Evolutionary conservation across 306 rosid genomes (phyloP), one percentile per base, ranked within the genome.

Genomic region (Pueraria montana): DNA sequence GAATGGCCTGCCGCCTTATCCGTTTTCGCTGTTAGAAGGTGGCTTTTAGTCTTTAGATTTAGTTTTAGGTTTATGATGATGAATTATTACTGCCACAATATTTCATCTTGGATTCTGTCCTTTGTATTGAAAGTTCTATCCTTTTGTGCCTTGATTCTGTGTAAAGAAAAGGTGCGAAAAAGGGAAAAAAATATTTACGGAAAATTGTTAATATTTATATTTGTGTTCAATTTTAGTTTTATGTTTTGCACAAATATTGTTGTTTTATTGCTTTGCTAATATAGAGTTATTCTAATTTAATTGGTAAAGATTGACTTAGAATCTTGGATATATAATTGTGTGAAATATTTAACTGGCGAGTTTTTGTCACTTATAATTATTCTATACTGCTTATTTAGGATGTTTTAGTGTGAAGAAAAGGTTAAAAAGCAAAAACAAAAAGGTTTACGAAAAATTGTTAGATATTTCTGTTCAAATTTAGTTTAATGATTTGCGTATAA

Each of bases 1-100:
- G 11, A 83, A 65, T 69, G 84, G 86, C 4, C 86, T 87, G 77
- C 97, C 96, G 84, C 92, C 98, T 91, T 96, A 89, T 92, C 98
- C 99, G 63, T 96, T 96, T 86, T 96, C 99, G 9, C 30, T 96
- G 74, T 90, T 96, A 42, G 91, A 90, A 72, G 90, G 96, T 73
- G 88, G 96, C 50, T 93, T 92, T 88, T n/a, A n/a, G n/a, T n/a
- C n/a, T n/a, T n/a, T 91, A 92, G 85, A 21, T 46, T 43, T 69
- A 16, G 11, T 40, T 68, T 20, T 68, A 21, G 38, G n/a, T 6
- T 16, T 5, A 34, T 34, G 8, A 18, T 58, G 73, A 67, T n/a
- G 26, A 67, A n/a, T 67, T 36, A 36, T 38, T 65, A 45, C 27
- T 81, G 86, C 83, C 85, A 75, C 80, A 24, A 26, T 36, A 85